A percentile compares a stretch with the other conserved stretches of the same genome.
Evolutionary conservation across 1,284 basidiomycete genomes (phyloP).

Genomic region (Spongispora temasekensis): DNA sequence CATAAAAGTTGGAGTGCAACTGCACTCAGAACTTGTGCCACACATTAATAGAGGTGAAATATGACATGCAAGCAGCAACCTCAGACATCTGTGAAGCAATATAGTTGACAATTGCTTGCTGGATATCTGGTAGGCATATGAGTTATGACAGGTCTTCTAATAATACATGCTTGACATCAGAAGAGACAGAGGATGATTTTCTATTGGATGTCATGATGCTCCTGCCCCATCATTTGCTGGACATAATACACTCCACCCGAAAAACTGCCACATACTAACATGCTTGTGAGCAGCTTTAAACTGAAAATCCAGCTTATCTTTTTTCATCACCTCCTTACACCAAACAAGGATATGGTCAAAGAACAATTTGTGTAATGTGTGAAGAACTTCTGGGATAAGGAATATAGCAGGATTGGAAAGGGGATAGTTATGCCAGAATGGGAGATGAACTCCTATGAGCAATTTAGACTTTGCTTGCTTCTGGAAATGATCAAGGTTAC

Average conservation of each 20-base stretch:
- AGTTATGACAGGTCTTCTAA: too few relatives aligned
- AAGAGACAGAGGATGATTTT: neutral
- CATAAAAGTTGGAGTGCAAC: too few relatives aligned
- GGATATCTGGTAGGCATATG: too few relatives aligned
- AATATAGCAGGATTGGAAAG: neutral
- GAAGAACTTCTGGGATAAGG: neutral
- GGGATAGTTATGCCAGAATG: neutral
- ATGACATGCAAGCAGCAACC: too few relatives aligned
- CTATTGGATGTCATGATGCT: neutral
- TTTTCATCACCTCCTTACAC: neutral
- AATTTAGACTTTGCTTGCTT: neutral
- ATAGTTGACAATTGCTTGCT: too few relatives aligned
- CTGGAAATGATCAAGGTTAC: neutral
- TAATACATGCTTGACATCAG: too few relatives aligned
- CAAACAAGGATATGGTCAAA: neutral
- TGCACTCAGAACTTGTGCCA: too few relatives aligned
- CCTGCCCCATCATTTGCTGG: neutral
- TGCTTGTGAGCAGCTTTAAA: neutral
- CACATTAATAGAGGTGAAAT: too few relatives aligned
- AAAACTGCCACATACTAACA: neutral
- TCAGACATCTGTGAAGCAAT: too few relatives aligned
- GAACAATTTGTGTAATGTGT: neutral
- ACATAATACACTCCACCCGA: neutral
- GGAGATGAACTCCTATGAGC: neutral
- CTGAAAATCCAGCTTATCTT: neutral